Percentiles rank a stretch among this genome's conserved stretches.
These are phyloP conservation scores for Coemansia sp. DNA, from an alignment of 192 early-diverging fungal species.

Conservation along the genomic window DNA sequence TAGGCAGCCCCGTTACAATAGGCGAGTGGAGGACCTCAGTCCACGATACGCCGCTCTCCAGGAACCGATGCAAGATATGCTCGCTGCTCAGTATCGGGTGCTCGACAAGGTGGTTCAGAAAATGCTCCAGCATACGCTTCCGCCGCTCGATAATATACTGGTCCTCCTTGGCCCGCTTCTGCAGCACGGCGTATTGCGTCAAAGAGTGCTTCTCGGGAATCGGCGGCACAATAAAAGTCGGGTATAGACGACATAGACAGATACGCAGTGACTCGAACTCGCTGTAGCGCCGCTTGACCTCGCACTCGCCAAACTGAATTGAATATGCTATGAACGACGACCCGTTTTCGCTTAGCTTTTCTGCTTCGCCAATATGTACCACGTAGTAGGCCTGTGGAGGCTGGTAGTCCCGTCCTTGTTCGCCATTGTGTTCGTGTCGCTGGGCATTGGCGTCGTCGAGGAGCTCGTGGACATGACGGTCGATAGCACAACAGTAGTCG, in stretches of 20 bases:
- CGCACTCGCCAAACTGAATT: constrained; percentile 48
- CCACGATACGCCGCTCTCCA: constrained; percentile 81
- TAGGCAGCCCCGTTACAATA: constrained; percentile 69
- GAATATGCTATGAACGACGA: constrained; percentile 52
- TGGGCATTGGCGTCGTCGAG: constrained; percentile 50
- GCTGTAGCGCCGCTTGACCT: constrained; percentile 85
- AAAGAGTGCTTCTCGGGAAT: constrained; percentile 98
- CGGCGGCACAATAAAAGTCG: constrained; percentile 88
- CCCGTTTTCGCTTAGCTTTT: constrained; percentile 50
- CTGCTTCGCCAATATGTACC: constrained; percentile 49
- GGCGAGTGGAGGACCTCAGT: constrained; percentile 74
- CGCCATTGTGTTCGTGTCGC: constrained; percentile 18
- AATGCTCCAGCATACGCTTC: constrained; percentile 91
- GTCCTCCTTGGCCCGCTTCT: constrained; percentile 92
- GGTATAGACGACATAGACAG: constrained; percentile 77
- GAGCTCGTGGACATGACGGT: constrained; percentile 52
- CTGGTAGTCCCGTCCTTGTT: constrained; percentile 37
- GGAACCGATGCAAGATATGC: constrained; percentile 91
- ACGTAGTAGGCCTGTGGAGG: constrained; percentile 43
- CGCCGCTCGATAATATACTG: constrained; percentile 85
- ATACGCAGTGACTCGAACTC: constrained; percentile 94
- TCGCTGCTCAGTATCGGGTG: constrained; percentile 87
- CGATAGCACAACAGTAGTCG: constrained; percentile 56
- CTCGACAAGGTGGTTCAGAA: constrained; percentile 87
- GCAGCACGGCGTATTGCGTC: constrained; percentile 66